Base-by-base conservation (phyloP, 2,329 filamentous ascomycete species). In the Claviceps fusiformis region DNA sequence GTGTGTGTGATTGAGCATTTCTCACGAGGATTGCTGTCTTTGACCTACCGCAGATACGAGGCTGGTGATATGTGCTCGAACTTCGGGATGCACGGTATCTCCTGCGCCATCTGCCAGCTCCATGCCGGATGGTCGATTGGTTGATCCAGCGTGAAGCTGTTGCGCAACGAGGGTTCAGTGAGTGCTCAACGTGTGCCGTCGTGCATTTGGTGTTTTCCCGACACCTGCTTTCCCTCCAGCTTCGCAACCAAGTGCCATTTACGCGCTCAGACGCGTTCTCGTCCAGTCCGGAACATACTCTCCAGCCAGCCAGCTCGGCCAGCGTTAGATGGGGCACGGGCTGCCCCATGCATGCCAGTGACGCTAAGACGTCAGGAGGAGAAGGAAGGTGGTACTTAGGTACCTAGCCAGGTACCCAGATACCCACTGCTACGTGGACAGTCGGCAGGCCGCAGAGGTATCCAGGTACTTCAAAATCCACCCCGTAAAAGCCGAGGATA, bases 41-140 rank as follows among this genome's bases (percentile, higher is more conserved):
- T 62, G 58, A 79, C 86, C 67, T 77, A 95, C 91, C 58, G 93
- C 93, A 65, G 91, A 92, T 60, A 95, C 87, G 37, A 98, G 83
- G 73, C 89, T 95, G 73, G 88, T 92, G 66, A 98, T 85, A 71
- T 96, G 89, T 33, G 91, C 90, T 66, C 91, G 86, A 64, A 96
- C 89, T 74, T 95, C 89, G 46, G 90, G 89, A 68, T 97, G 90
- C 55, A 97, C 87, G 57, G 86, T 76, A 66, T 83, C 81, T 60
- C 69, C 72, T 55, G 69, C 67, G 56, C 69, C 74, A 52, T 81
- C 78, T 59, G 66, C 68, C 56, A 73, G 64, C 68, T 83, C 80
- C 81, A 85, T 84, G 54, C 53, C 62, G 49, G 48, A 41, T 27
- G 15, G 5, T 15, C 33, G 44, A 17, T 44, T 17, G 2, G 13